Evolutionary conservation across 2,329 filamentous ascomycete species (phyloP), one percentile per base, ranked within the genome.

Genomic region (Xylaria sp.): DNA sequence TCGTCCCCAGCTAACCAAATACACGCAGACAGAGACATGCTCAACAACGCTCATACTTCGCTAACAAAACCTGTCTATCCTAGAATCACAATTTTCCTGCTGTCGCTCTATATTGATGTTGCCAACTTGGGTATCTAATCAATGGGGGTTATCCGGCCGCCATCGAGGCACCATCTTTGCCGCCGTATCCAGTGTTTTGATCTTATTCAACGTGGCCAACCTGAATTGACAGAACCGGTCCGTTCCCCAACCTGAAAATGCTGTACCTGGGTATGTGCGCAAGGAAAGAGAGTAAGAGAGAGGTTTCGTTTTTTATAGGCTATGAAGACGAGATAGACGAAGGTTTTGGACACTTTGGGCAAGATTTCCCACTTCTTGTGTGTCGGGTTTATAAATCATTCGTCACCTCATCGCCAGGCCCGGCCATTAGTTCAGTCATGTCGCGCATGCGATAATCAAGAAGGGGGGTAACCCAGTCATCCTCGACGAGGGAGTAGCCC

Each of bases 381-480:
- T 25, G 36, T 43, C 51, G 43, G n/a, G 6, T 52, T 49, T 28
- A 62, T 20, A 54, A 51, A 20, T 64, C 64, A n/a, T 33, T 39
- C n/a, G 39, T 51, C 18, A 41, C 56, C 33, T 13, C 36, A 46
- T 66, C 51, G 13, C 31, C 49, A 15, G 36, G 43, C 25, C 77
- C 76, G n/a, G 76, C 75, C 52, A 86, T 89, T 49, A 89, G 80
- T 77, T 86, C 84, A 48, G 82, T 78, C 84, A 91, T 86, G 72
- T 90, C 88, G 73, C 85, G 86, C 85, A 91, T 83, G 66, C 89
- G 82, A 79, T 90, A 90, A 76, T 90, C 89, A 74, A 88, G 79
- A 63, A 90, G 82, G 0, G 88, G 86, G 20, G 88, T 91, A 71
- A 85, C 75, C 90, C 90, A 92, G 77, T 90, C 88, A 74, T 91